These are phyloP conservation scores for Quercus tomentella DNA, from an alignment of 331 rosid species.

Conservation along the genomic window DNA sequence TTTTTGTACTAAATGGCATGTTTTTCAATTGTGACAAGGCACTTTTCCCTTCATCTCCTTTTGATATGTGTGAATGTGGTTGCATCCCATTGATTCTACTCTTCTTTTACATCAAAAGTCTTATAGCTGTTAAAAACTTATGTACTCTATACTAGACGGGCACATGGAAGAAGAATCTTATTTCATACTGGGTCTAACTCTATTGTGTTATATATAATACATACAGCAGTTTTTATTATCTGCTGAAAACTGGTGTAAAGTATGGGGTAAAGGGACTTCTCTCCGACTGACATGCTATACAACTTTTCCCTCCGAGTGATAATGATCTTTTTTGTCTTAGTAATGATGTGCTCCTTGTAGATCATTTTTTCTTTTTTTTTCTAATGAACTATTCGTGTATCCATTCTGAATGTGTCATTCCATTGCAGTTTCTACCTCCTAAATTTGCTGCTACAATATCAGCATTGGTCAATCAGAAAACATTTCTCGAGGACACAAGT, in stretches of 20 bases:
- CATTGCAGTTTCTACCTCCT: slow-evolving; percentile 63
- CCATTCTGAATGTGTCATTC: slow-evolving; percentile 2
- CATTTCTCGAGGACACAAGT: slow-evolving; percentile 45
- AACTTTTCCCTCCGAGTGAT: neutral
- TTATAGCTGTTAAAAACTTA: neutral
- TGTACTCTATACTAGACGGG: neutral
- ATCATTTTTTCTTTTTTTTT: neutral
- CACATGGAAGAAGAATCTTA: neutral
- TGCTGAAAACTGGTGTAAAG: neutral
- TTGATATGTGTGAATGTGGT: neutral
- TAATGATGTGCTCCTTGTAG: neutral
- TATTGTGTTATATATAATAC: neutral
- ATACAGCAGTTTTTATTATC: neutral
- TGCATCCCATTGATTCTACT: neutral
- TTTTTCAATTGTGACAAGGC: neutral
- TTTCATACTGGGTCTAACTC: neutral
- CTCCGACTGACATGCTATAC: neutral
- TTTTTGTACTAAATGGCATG: too few relatives aligned
- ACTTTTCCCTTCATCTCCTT: neutral
- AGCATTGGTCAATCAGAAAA: slow-evolving; percentile 29
- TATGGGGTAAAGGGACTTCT: neutral
- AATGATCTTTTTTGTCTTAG: neutral
- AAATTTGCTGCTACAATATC: slow-evolving; percentile 34
- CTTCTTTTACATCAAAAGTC: neutral
- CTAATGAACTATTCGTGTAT: neutral